Percentiles rank a stretch among this genome's conserved stretches.
Evolutionary conservation across 176 grass and related monocot species (phyloP).

Genomic region (Raddia distichophylla): DNA sequence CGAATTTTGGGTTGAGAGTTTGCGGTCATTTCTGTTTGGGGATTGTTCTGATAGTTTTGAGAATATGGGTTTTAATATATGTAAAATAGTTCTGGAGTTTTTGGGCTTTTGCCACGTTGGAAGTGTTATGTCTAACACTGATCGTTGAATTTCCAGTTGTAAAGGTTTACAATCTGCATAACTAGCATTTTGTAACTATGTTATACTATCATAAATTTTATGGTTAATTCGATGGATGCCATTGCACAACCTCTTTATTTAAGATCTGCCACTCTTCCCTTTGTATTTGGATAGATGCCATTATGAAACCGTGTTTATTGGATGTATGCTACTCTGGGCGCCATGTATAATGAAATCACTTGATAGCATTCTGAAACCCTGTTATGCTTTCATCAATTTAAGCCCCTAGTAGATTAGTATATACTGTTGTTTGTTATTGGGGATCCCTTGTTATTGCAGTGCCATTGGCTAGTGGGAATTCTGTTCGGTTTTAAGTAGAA

Average conservation of each 20-base stretch:
- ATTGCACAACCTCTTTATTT: no score
- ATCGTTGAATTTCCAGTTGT: neutral
- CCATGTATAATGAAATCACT: conserved; percentile 8
- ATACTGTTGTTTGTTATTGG: neutral
- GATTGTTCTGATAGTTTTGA: neutral
- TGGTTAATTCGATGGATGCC: no score
- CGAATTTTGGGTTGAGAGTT: neutral
- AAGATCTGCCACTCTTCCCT: no score
- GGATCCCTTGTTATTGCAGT: conserved; percentile 5
- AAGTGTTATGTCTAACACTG: neutral
- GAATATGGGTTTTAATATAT: neutral
- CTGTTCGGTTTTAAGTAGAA: neutral
- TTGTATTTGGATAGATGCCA: neutral
- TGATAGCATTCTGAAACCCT: neutral
- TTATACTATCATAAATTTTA: neutral
- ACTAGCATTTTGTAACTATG: neutral
- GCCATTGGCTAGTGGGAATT: neutral
- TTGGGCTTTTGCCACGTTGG: neutral
- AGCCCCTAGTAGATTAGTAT: neutral
- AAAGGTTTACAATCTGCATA: conserved; percentile 3
- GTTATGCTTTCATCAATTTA: neutral
- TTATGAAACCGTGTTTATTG: neutral
- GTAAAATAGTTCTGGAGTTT: neutral
- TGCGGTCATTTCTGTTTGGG: neutral
- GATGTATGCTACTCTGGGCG: conserved; percentile 8